Base-by-base conservation (phyloP, 2,329 filamentous ascomycete species). In the Chrysoporthe cubensis region DNA sequence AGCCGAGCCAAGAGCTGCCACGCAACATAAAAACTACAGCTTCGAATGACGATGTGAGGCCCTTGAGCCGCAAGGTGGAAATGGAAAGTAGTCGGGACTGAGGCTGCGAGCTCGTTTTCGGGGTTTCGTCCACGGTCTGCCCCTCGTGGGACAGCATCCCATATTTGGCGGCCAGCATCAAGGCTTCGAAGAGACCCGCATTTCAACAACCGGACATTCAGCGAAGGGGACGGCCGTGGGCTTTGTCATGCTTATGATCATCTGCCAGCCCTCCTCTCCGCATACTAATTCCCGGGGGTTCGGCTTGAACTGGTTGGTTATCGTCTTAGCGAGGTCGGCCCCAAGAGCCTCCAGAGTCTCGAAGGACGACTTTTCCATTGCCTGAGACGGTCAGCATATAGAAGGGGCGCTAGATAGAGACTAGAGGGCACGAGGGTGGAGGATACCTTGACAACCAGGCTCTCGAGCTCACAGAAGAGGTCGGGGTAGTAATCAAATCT, bases 161-260 rank as follows among this genome's bases (percentile, higher is more conserved):
- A 54, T n/a, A 54, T n/a, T 21, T 26, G 21, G 26, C 40, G 43
- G 42, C 26, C 7, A n/a, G 11, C 59, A 34, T 52, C 40, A 60
- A 26, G 63, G 34, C 34, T 13, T 59, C 14, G 63, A 50, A 0
- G 74, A 74, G 66, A 76, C 73, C 42, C 76, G 73, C 60, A 90
- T 82, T 76, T 93, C 90, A 6, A 94, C 88, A 4, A 85, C 83
- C 0, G 91, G 90, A 13, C 88, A 89, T 71, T 93, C 91, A 1
- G 91, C 91, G 73, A 91, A 87, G 0, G 88, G 85, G 26, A 94
- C 89, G 0, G 91, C 91, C 14, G 90, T 88, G 2, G 91, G 91
- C 79, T 94, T 94, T 77, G 89, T 88, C 63, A 94, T 79, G 34
- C 81, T 80, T 48, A 94, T 83, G 69, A 82, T 85, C 62, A 94